These are phyloP conservation scores for Wakefieldia striispora DNA, from an alignment of 768 basidiomycete genomes.

Conservation along the genomic window DNA sequence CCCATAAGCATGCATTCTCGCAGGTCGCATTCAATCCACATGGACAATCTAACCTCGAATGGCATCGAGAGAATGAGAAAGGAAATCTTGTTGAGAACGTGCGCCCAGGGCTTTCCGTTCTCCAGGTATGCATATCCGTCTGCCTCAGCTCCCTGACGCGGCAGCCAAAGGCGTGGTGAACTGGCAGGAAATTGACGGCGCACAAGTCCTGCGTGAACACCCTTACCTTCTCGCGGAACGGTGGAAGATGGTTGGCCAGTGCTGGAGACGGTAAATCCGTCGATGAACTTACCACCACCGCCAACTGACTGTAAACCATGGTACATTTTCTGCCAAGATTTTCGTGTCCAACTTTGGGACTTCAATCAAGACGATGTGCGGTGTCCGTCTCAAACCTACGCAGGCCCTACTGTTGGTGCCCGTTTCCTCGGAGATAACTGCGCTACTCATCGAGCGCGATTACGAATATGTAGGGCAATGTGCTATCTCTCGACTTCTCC, in stretches of 20 bases:
- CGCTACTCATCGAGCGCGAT: conserved; percentile 12
- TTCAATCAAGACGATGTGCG: conserved; percentile 57
- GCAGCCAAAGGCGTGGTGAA: conserved; percentile 1
- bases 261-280: conserved; percentile 62
- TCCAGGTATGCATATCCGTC: conserved; percentile 28
- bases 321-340: conserved; percentile 40
- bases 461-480: conserved; percentile 51
- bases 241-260: conserved; percentile 62
- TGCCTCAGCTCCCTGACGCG: not conserved
- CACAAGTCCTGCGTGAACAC: conserved; percentile 68
- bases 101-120: conserved; percentile 32
- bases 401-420: conserved; percentile 41
- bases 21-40: conserved; percentile 14
- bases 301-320: conserved; percentile 9
- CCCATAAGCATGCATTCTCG: conserved; percentile 11
- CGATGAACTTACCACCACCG: not conserved
- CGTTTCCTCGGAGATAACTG: conserved; percentile 28
- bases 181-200: conserved; percentile 33
- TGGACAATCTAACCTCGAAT: conserved; percentile 25
- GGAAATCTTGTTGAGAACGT: conserved; percentile 18
- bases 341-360: conserved; percentile 60
- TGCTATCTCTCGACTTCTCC: conserved; percentile 72
- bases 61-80: conserved; percentile 21
- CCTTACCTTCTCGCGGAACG: conserved; percentile 57
- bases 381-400: conserved; percentile 40